These are phyloP conservation scores for Volvariella surrecta DNA, from an alignment of 1,284 basidiomycete genomes.

Conservation along the genomic window DNA sequence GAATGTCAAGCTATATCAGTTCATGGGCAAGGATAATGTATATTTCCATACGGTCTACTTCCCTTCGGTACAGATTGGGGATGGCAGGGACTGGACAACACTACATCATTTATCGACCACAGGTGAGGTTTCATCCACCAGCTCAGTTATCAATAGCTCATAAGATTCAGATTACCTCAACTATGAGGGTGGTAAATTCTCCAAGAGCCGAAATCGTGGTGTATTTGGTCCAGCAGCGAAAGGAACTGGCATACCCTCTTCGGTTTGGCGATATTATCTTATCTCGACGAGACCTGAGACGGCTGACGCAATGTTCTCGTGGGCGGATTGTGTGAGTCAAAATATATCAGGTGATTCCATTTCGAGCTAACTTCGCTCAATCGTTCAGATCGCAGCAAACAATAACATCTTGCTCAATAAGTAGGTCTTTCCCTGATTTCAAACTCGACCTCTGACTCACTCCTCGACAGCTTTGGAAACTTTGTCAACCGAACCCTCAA, in stretches of 20 bases:
- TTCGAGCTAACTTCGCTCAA: slow-evolving; percentile 5
- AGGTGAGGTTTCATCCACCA: slow-evolving; percentile 37
- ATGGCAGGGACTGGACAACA: slow-evolving; percentile 89
- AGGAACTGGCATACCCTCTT: slow-evolving; percentile 87
- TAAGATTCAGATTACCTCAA: slow-evolving; percentile 85
- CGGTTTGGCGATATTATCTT: slow-evolving; percentile 97
- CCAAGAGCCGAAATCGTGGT: slow-evolving; percentile 93
- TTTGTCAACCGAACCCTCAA: slow-evolving; percentile 95
- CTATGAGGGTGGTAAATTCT: slow-evolving; percentile 99
- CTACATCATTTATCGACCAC: slow-evolving; percentile 95
- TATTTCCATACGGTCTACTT: slow-evolving; percentile 99
- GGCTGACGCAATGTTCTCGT: slow-evolving; percentile 94
- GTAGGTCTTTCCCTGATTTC: slow-evolving; percentile 30
- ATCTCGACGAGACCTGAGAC: slow-evolving; percentile 92
- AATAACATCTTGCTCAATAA: slow-evolving; percentile 96
- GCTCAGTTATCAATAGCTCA: background rate
- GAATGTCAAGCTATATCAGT: slow-evolving; percentile 92
- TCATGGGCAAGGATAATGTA: slow-evolving; percentile 99
- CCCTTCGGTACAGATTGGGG: slow-evolving; percentile 86
- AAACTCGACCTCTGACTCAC: slow-evolving; percentile 7
- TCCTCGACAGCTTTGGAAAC: slow-evolving; percentile 76
- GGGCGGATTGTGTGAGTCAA: slow-evolving; percentile 81
- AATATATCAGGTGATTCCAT: background rate
- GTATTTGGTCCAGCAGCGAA: slow-evolving; percentile 96
- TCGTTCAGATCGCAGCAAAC: slow-evolving; percentile 82